Base-by-base conservation (phyloP, 352 stramenopile species). In the Phytopythium oedochilum region DNA sequence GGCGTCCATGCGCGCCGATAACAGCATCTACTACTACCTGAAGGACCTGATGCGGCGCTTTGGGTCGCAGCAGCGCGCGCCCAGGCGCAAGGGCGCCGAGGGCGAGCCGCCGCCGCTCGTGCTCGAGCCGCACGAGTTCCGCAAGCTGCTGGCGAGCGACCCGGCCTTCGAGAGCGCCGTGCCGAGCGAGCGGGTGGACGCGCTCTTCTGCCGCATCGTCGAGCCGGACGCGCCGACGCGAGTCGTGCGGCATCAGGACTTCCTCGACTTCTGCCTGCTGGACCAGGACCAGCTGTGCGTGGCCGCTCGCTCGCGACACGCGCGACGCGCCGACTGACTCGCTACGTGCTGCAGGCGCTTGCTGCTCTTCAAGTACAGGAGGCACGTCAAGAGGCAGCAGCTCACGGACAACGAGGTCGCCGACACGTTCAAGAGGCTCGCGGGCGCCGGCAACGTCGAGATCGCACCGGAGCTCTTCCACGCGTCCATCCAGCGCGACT, bases 1-100 rank as follows among this genome's bases (percentile, higher is more conserved):
- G 18, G 72, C 80, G 31, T 90, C 80, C 9, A 89, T 87, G 75
- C 82, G 82, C 17, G 83, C 78, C 10, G 73, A 86, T 56, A 93
- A 93, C 63, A 80, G 78, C 51, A 83, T 93, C 36, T 93, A 89
- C 66, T 93, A 89, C 68, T 89, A 88, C 56, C 63, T 93, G 38
- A 93, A 93, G 58, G 78, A 87, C n/a, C 61, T 91, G 23, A 86
- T 93, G 70, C 77, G 73, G 53, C 82, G 70, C 44, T 91, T 88
- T 39, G 75, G 73, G 6, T 66, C 60, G 50, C 61, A 78, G 62
- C 60, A 73, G 18, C 64, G 85, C 39, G 43, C 68, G 23, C 52
- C 63, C 26, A 77, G 71, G 39, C 64, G 77, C 46, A 85, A 78
- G 57, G 66, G 70, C 31, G 60, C 29, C 34, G 51, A 71, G 5